Conservation (phyloP, 2,329 filamentous ascomycete genomes). For the Talaromyces sp. region DNA sequence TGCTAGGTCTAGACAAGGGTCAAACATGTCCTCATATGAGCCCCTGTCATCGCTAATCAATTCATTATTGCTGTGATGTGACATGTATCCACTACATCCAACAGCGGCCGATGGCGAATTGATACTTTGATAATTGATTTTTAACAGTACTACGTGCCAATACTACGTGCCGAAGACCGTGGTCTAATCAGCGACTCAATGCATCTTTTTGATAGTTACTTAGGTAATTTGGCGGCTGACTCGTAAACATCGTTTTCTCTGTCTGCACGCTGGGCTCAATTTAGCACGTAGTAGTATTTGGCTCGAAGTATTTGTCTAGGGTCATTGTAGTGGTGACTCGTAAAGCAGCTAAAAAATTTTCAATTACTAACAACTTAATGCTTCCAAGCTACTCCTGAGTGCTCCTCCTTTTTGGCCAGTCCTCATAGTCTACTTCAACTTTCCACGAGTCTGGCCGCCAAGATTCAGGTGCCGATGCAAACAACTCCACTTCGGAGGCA, state of each 20-base stretch:
- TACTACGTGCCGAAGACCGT: not conserved
- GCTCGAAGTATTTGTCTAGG: not conserved
- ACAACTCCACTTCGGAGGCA: not conserved
- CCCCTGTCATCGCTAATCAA: no score
- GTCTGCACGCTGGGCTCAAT: no score
- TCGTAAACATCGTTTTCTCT: no score
- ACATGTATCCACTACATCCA: no score
- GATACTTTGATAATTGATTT: not conserved
- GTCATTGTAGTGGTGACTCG: not conserved
- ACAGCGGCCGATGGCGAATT: not conserved
- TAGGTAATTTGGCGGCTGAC: no score
- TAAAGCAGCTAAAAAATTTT: no score
- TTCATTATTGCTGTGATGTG: no score
- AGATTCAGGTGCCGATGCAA: not conserved
- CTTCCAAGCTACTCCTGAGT: not conserved
- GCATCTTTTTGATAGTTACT: no score
- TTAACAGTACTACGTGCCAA: not conserved
- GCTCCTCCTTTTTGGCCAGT: not conserved
- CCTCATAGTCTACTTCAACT: not conserved
- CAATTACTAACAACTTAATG: not conserved
- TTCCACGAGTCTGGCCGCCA: not conserved
- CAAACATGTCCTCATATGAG: no score
- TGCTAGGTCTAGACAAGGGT: no score
- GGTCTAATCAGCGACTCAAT: no score
- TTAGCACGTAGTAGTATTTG: no score